These are phyloP conservation scores for Sphaerulina musiva DNA, from an alignment of 2,329 filamentous ascomycete genomes.

Conservation along the genomic window DNA sequence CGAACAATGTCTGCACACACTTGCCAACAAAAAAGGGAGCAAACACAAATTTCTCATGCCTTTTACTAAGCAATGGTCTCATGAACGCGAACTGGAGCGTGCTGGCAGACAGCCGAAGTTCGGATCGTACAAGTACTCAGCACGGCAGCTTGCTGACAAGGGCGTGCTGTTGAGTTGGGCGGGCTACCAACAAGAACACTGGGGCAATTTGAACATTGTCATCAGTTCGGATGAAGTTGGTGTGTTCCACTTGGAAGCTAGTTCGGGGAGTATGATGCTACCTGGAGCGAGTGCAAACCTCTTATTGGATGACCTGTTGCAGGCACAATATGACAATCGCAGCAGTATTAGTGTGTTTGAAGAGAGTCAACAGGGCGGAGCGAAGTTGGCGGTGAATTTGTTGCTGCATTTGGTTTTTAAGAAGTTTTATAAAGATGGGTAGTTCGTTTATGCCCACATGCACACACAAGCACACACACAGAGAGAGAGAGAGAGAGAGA, in stretches of 20 bases:
- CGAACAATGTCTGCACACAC: slow-evolving; percentile 92
- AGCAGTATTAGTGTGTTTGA: slow-evolving; percentile 96
- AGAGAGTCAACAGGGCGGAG: slow-evolving; percentile 39
- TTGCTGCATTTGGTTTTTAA: slow-evolving; percentile 95
- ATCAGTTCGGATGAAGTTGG: slow-evolving; percentile 84
- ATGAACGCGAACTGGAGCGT: slow-evolving; percentile 89
- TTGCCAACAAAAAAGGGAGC: slow-evolving; percentile 97
- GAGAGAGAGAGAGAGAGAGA: background rate
- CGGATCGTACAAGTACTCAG: slow-evolving; percentile 95
- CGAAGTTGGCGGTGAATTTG: slow-evolving; percentile 92
- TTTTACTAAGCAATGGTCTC: slow-evolving; percentile 98
- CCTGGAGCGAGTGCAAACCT: slow-evolving; percentile 85
- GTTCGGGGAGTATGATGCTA: slow-evolving; percentile 87
- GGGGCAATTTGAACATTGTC: slow-evolving; percentile 87
- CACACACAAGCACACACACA: no score
- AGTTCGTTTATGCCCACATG: background rate
- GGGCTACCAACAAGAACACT: slow-evolving; percentile 74
- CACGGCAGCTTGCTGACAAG: slow-evolving; percentile 80
- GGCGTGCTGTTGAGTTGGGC: slow-evolving; percentile 90
- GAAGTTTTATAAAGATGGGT: slow-evolving; percentile 73
- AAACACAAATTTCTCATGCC: slow-evolving; percentile 71
- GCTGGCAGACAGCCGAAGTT: slow-evolving; percentile 93
- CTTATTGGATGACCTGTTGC: slow-evolving; percentile 84
- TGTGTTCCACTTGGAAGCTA: slow-evolving; percentile 86
- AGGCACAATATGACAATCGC: slow-evolving; percentile 94